Conservation (phyloP, 2,329 filamentous ascomycete genomes). For the Aureobasidium melanogenum region DNA sequence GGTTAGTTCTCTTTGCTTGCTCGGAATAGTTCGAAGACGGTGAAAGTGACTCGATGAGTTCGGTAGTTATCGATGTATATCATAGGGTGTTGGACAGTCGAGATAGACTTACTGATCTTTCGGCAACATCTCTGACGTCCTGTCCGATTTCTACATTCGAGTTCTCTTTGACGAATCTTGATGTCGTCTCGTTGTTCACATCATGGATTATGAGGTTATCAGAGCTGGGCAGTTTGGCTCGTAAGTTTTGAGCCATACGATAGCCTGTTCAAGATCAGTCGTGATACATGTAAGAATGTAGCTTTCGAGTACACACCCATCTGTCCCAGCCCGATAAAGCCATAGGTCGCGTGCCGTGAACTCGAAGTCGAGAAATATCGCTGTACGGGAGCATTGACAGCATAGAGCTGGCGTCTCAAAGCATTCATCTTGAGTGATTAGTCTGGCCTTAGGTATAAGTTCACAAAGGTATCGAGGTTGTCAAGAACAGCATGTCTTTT, state of each 20-base stretch:
- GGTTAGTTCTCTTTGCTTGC: neutral
- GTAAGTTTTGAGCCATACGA: slow-evolving; percentile 64
- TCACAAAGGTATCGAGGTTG: neutral
- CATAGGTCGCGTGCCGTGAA: slow-evolving; percentile 37
- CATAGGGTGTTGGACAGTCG: too few species aligned
- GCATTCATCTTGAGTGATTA: neutral
- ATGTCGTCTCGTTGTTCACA: slow-evolving; percentile 49
- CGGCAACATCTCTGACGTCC: slow-evolving; percentile 53
- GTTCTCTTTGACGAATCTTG: slow-evolving; percentile 49
- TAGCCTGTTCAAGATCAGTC: slow-evolving; percentile 43
- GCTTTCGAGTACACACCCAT: slow-evolving; percentile 33
- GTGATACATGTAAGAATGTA: too few species aligned
- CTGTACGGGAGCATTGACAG: slow-evolving; percentile 19
- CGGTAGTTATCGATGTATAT: too few species aligned
- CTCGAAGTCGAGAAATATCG: slow-evolving; percentile 37
- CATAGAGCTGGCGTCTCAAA: slow-evolving; percentile 11
- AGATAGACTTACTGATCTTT: slow-evolving; percentile 53
- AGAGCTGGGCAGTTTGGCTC: slow-evolving; percentile 53
- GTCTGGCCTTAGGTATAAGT: neutral
- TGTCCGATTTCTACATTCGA: slow-evolving; percentile 48
- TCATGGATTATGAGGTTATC: slow-evolving; percentile 59
- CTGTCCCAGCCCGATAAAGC: slow-evolving; percentile 42
- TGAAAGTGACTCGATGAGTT: neutral
- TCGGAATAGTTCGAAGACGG: neutral
- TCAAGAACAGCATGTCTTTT: neutral